Evolutionary conservation across 2,329 filamentous ascomycete species (phyloP).

Genomic region (Aspergillus felis): DNA sequence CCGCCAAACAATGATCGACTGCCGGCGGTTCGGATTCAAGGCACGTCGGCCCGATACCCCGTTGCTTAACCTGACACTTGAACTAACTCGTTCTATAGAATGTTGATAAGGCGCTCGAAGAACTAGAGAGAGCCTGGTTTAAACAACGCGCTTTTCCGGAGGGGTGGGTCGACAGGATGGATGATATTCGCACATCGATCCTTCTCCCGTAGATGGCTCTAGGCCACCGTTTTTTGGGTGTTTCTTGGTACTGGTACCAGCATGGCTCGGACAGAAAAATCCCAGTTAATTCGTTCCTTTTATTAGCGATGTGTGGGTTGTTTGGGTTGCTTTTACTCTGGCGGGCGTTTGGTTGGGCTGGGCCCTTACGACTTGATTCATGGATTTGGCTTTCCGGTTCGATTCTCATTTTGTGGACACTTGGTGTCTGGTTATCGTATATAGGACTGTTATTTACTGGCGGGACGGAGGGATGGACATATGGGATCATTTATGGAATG

Average conservation of each 20-base stretch:
- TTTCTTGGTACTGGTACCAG: background rate
- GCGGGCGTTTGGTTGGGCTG: background rate
- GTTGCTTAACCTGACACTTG: background rate
- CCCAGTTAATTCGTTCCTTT: background rate
- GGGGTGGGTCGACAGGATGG: conserved; percentile 30
- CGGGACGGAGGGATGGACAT: background rate
- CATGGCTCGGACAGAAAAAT: background rate
- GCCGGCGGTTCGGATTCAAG: conserved; percentile 28
- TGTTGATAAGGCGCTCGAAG: conserved; percentile 28
- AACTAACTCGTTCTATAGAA: conserved; percentile 17
- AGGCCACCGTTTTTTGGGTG: background rate
- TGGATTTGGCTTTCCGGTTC: background rate
- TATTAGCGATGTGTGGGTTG: background rate
- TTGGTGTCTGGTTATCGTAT: background rate
- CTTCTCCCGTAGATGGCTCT: conserved; percentile 23
- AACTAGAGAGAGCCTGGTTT: conserved; percentile 29
- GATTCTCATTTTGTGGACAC: background rate
- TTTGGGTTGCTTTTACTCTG: background rate
- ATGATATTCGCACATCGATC: conserved; percentile 31
- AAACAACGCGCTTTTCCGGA: conserved; percentile 30
- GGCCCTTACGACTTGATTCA: background rate
- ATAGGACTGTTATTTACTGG: background rate
- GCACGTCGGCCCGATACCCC: conserved; percentile 7
- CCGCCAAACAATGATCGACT: conserved; percentile 26
- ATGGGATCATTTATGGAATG: background rate